Base-by-base conservation (phyloP, 176 grass and related monocot species). In the Echinochloa phyllopogon region DNA sequence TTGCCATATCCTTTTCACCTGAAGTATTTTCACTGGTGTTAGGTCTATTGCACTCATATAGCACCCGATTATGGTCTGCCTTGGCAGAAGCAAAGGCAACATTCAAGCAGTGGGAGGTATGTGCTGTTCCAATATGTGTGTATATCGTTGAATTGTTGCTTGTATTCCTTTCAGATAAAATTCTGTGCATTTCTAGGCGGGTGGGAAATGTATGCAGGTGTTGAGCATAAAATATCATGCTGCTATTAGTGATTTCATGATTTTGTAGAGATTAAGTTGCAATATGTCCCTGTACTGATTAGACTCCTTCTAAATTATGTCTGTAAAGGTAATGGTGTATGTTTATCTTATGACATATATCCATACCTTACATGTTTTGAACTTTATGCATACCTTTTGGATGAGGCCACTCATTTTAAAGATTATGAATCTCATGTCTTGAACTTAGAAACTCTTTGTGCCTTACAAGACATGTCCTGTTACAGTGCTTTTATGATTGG, bases 401-500 rank as follows among this genome's bases (percentile, higher is more conserved):
- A 38, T 64, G 80, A 23, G 36, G 37, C 33, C 55, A 33, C 12
- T 20, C 18, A 47, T 78, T 71, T 33, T 25, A 72, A 71, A 52
- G 29, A 53, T 43, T 44, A 65, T 21, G 5, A 25, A 40, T 66
- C 63, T 27, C 25, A 47, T 33, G 11, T 64, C 15, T 25, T 78
- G 63, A 64, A 76, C 80, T 83, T 36, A 39, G 44, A 65, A 82
- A 17, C 58, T 70, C 39, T 65, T 41, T 39, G 20, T 57, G 82
- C 82, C 65, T 77, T 83, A 59, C 40, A 74, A 79, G 3, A 47
- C 44, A 56, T 49, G 33, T 76, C 45, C 14, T 85, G 81, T 80
- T 77, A 82, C 87, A 96, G 96, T 82, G 96, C 96, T 85, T 99
- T 99, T 85, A 94, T 99, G 96, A 99, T 96, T 71, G 93, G 91